Evolutionary conservation across 257 asterid species (phyloP).

Genomic region (Solanum corneliomulleri): DNA sequence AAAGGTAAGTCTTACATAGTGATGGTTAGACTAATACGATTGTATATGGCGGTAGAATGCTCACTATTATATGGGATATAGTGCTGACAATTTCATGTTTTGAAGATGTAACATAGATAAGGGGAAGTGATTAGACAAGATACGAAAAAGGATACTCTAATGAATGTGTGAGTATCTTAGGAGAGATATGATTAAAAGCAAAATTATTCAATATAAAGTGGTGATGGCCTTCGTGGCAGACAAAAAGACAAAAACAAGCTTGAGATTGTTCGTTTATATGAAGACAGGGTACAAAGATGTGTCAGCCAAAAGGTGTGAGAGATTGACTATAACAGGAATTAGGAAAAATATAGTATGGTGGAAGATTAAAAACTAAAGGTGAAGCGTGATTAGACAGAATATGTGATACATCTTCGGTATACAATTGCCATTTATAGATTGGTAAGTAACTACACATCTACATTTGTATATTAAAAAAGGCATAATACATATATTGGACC

Average conservation of each 20-base stretch:
- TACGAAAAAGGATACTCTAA: not conserved
- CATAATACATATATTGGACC: no score
- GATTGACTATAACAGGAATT: not conserved
- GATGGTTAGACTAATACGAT: not conserved
- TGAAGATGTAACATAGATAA: not conserved
- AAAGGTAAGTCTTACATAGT: not conserved
- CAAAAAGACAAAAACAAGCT: no score
- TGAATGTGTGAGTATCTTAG: not conserved
- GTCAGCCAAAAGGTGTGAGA: not conserved
- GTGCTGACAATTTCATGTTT: not conserved
- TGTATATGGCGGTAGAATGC: not conserved
- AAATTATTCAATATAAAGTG: not conserved
- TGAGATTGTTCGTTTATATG: not conserved
- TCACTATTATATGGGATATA: not conserved
- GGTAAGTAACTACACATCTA: no score
- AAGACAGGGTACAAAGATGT: not conserved
- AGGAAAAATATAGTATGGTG: not conserved
- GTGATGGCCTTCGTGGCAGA: not conserved
- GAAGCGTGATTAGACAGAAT: not conserved
- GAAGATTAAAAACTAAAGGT: not conserved
- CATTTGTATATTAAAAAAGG: no score
- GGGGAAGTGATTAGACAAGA: not conserved
- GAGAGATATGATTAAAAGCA: no score
- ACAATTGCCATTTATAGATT: no score
- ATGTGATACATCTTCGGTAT: not conserved